Evolutionary conservation across 139 green algal species (phyloP), one percentile per base, ranked within the genome.

Genomic region (Picochlorum sp.): DNA sequence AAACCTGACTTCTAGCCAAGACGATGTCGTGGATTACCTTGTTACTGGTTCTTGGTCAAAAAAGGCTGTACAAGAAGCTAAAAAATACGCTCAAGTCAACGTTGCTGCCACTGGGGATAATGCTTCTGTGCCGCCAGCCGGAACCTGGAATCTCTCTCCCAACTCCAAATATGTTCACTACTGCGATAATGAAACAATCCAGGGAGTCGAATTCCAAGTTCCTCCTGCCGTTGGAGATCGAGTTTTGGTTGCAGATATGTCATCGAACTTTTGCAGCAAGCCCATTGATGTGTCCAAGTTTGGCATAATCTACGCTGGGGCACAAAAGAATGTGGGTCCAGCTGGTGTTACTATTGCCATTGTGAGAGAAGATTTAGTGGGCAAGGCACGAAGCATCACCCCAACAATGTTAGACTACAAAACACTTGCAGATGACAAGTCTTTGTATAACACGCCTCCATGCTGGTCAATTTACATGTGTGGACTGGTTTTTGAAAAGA

Each of bases 161-260:
- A 76, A 78, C 57, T 69, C 83, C 29, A 86, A 83, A 67, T 99
- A 94, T 36, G 83, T 98, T 62, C 91, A 97, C 81, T 96, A 97
- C 73, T 99, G 93, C 77, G 85, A 94, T 73, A 99, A 99, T 67
- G 93, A 99, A 77, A 99, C 93, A 39, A 98, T 99, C 56, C 79
- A 91, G 50, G 93, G 93, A 22, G 92, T 99, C n/a, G 93, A 98
- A 80, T 98, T 98, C 79, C 94, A 91, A 64, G 55, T 22, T n/a
- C 65, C 75, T 25, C 86, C 87, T 12, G 80, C 84, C 18, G 77
- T 92, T 7, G 75, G 71, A 25, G 72, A 77, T 25, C 58, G 51
- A 9, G 9, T 81, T 18, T 78, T 98, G 33, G 76, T 98, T 6
- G 84, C 86, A 4, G 93, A 99, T 79, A 96, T 98, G 85, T 93